Evolutionary conservation across 2,329 filamentous ascomycete species (phyloP), one percentile per base, ranked within the genome.

Genomic region (Fusarium foetens): DNA sequence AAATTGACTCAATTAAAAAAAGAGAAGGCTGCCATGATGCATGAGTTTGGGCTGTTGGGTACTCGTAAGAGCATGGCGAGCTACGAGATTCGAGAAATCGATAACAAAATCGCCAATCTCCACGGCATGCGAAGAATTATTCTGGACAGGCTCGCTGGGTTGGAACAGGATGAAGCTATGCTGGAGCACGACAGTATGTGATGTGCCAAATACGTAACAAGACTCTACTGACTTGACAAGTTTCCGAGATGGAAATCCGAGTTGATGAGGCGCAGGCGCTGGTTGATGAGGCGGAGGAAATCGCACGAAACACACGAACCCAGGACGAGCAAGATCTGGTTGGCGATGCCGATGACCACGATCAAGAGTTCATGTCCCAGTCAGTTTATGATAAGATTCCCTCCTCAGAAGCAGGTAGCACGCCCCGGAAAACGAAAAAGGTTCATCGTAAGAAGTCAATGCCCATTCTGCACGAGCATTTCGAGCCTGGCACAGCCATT

Each of bases 41-140:
- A 97, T 81, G 90, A 94, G 74, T 86, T 99, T 75, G 94, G 98
- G 79, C 93, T 98, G 89, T 90, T 98, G 84, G 89, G 92, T 7
- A 90, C 98, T 70, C 90, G 96, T 66, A 99, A 99, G 83, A 97
- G 96, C 79, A 98, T 99, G 95, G 95, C 95, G 75, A 96, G 94
- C 77, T 93, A 94, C 71, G 96, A 99, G 82, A 98, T 99, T 66
- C 90, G 91, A 67, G 96, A 99, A 79, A 97, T 99, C 68, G 96
- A 99, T 83, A 95, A 93, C 83, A 99, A 98, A 83, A 95, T 99
- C 71, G 90, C 94, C 68, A 98, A 98, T 81, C 85, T 99, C 60
- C 92, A 94, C 75, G 94, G 90, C 70, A 98, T 98, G 94, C 92
- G 96, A 73, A 93, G 92, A 79, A 97, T 98, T 68, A 93, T 98